Conservation (phyloP, 1,284 basidiomycete genomes). For the Boletus austroedulis region DNA sequence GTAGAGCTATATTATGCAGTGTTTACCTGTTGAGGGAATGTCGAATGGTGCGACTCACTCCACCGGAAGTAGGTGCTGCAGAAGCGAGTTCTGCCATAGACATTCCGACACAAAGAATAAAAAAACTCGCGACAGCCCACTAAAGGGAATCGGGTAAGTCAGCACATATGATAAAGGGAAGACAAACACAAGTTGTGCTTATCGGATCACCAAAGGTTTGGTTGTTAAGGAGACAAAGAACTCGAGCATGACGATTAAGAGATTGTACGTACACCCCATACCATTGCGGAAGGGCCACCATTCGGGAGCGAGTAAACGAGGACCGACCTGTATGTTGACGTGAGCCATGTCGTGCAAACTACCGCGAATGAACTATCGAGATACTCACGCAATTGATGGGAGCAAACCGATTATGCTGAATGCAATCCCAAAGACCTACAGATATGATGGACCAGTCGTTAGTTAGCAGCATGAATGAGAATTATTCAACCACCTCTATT, state of each 20-base stretch:
- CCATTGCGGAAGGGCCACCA: conserved; percentile 78
- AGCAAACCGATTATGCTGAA: conserved; percentile 46
- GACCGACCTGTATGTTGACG: conserved; percentile 48
- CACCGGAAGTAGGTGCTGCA: conserved; percentile 60
- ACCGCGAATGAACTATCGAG: conserved; percentile 29
- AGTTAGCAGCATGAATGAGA: neutral
- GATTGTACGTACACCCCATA: conserved; percentile 67
- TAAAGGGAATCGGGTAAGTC: neutral
- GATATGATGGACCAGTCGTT: neutral
- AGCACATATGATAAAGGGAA: neutral
- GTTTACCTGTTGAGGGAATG: neutral
- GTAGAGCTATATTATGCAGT: conserved; percentile 49
- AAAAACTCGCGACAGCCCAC: conserved; percentile 35
- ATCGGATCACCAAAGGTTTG: neutral
- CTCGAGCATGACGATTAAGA: neutral
- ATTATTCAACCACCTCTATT: conserved; percentile 44
- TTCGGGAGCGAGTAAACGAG: conserved; percentile 72
- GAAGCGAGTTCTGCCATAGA: conserved; percentile 44
- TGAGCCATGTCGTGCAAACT: neutral
- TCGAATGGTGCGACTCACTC: conserved; percentile 42
- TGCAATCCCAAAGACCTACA: conserved; percentile 38
- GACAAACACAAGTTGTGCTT: neutral
- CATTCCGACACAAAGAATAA: conserved; percentile 42
- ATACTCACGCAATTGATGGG: conserved; percentile 42
- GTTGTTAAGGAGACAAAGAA: neutral